Base-by-base conservation (phyloP, 2,329 filamentous ascomycete genomes). In the Ceratocystis huliohia region DNA sequence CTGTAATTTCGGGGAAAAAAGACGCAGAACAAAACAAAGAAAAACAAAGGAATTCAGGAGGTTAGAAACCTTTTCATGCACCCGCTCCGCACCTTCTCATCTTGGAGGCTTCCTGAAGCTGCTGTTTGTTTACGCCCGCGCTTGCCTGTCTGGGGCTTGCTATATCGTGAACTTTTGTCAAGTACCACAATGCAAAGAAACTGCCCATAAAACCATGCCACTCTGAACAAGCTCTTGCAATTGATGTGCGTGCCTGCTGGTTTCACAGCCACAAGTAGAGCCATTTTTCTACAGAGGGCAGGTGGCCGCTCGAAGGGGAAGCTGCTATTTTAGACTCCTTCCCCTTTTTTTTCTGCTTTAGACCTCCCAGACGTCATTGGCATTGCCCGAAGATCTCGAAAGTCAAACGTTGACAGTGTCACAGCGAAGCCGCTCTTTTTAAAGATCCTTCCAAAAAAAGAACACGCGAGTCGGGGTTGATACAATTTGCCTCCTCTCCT, bases 331-430 rank as follows among this genome's bases (percentile, higher is more conserved):
- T 59, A 13, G 30, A 13, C 20, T 37, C 7, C n/a, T 37, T 59
- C 33, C 28, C 56, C 28, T 30, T 20, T 59, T 59, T 37, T 10
- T 17, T 37, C 56, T 10, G 37, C 37, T 15, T 41, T 15, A 5
- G 13, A 41, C 37, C 13, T 4, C 37, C 37, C 37, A 37, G 15
- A 59, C 56, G 56, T 37, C 56, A 59, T 20, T n/a, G 56, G 13
- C 56, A 59, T 20, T n/a, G 56, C 4, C 56, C 28, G 56, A 59
- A 59, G 28, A 59, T 59, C 56, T 33, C 5, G 17, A 8, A 59
- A 37, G 28, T 59, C 56, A 59, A 59, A 59, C 56, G 10, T 30
- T 37, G 56, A 59, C 56, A 59, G 56, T 59, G 56, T 59, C 56
- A 37, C 56, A 30, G 3, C 28, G 28, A 28, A 33, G 53, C 22